Percentiles rank a stretch among this genome's conserved stretches.
These are phyloP conservation scores for Thalia dealbata DNA, from an alignment of 176 grass and related monocot genomes.

Conservation along the genomic window DNA sequence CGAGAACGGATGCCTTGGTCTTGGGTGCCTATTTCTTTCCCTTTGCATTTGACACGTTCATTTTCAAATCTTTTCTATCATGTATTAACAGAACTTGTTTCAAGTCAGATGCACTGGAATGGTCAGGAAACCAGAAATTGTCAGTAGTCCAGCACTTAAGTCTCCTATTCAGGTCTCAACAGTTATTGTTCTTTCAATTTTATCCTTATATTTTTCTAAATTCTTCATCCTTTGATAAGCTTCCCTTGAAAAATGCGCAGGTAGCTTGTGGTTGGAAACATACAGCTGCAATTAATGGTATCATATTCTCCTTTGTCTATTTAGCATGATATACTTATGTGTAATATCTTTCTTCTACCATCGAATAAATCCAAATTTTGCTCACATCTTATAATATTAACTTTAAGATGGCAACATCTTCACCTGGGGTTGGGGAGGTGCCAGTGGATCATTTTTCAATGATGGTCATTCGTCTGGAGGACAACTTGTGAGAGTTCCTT, in stretches of 20 bases:
- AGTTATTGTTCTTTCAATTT: background rate
- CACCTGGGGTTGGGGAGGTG: conserved; percentile 94
- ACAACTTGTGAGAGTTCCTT: conserved; percentile 57
- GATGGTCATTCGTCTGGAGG: conserved; percentile 82
- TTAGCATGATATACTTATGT: background rate
- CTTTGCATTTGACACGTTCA: conserved; percentile 6
- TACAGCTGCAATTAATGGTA: conserved; percentile 93
- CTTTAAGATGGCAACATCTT: conserved; percentile 63
- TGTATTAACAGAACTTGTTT: conserved; percentile 28
- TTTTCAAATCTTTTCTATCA: conserved; percentile 4
- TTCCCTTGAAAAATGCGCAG: conserved; percentile 28
- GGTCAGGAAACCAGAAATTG: conserved; percentile 51
- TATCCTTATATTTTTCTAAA: conserved; percentile 17
- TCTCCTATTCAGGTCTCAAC: conserved; percentile 58
- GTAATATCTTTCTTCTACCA: too few relatives aligned
- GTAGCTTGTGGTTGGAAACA: conserved; percentile 98
- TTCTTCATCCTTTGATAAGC: conserved; percentile 11
- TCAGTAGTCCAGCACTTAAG: conserved; percentile 53
- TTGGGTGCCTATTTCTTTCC: conserved; percentile 48
- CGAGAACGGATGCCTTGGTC: conserved; percentile 96
- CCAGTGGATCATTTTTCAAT: conserved; percentile 81
- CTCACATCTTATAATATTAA: conserved; percentile 6
- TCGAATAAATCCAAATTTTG: background rate
- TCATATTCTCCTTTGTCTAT: background rate
- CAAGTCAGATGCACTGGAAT: conserved; percentile 50